phyloP scores from a whole-genome alignment of 2,329 filamentous ascomycete species.

The Fusarium armeniacum region DNA sequence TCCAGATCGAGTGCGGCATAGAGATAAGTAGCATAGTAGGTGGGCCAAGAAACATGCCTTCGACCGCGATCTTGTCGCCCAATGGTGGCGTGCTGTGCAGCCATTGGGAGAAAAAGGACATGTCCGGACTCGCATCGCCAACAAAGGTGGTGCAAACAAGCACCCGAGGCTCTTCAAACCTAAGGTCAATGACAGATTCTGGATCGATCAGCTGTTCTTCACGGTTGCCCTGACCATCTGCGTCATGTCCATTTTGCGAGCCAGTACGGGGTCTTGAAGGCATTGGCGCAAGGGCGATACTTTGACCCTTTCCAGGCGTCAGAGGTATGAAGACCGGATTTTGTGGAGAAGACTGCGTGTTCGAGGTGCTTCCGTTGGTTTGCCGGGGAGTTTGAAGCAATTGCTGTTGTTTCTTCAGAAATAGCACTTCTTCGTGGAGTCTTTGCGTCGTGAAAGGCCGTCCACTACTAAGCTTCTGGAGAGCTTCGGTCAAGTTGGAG shows the following conservation, averaged over 20 bases:
- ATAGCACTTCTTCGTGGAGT: slow-evolving; percentile 69
- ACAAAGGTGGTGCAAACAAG: slow-evolving; percentile 77
- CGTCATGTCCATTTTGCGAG: slow-evolving; percentile 50
- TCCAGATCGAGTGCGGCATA: slow-evolving; percentile 75
- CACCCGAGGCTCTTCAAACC: slow-evolving; percentile 73
- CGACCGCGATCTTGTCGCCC: slow-evolving; percentile 71
- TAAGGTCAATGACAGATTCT: slow-evolving; percentile 66
- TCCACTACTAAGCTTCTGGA: slow-evolving; percentile 66
- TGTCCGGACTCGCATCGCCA: slow-evolving; percentile 74
- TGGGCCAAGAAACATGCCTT: slow-evolving; percentile 77
- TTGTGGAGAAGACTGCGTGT: slow-evolving; percentile 54
- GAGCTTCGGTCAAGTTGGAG: slow-evolving; percentile 67
- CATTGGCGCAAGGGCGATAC: slow-evolving; percentile 66
- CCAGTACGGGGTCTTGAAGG: slow-evolving; percentile 51
- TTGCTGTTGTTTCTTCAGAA: slow-evolving; percentile 62
- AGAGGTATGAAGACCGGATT: slow-evolving; percentile 69
- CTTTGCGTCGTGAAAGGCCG: slow-evolving; percentile 69
- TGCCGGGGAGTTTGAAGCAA: slow-evolving; percentile 58
- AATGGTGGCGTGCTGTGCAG: slow-evolving; percentile 70
- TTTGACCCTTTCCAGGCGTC: slow-evolving; percentile 67
- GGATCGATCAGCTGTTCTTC: slow-evolving; percentile 62
- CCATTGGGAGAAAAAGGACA: slow-evolving; percentile 76
- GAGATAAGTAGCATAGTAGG: slow-evolving; percentile 76
- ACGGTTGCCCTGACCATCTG: slow-evolving; percentile 44
- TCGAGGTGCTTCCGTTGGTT: slow-evolving; percentile 62